Conservation (phyloP, 306 rosid genomes). For the Astragalus glycyphyllos region DNA sequence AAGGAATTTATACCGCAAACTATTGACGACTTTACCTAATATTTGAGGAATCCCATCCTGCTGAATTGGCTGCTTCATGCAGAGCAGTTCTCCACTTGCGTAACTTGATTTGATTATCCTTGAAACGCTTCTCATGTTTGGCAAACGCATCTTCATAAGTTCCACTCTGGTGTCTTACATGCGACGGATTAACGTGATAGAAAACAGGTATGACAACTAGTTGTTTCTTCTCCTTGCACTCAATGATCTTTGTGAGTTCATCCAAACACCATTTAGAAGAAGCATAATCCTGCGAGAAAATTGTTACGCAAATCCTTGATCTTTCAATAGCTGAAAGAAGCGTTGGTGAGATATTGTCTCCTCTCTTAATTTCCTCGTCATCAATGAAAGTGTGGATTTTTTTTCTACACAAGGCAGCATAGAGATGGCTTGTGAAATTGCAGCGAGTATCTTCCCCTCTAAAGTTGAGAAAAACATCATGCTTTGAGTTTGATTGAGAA, state of each 20-base stretch:
- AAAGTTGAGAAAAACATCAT: slow-evolving; percentile 25
- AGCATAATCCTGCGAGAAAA: too few relatives aligned
- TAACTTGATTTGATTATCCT: background rate
- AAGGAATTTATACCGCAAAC: too few relatives aligned
- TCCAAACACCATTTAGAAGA: too few relatives aligned
- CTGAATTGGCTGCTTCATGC: slow-evolving; percentile 6
- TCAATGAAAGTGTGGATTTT: slow-evolving; percentile 3
- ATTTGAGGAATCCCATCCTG: slow-evolving; percentile 9
- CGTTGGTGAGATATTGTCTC: background rate
- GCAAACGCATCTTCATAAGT: slow-evolving; percentile 10
- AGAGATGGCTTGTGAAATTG: slow-evolving; percentile 19
- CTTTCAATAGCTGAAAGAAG: background rate
- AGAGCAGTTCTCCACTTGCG: slow-evolving; percentile 2
- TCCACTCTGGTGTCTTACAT: slow-evolving; percentile 27
- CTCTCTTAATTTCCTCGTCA: slow-evolving; percentile 12
- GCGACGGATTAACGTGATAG: background rate
- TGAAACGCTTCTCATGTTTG: background rate
- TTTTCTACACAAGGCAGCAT: slow-evolving; percentile 5
- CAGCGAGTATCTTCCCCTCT: slow-evolving; percentile 22
- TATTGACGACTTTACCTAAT: background rate
- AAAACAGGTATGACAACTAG: slow-evolving; percentile 14
- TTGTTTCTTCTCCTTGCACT: background rate
- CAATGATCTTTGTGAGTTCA: background rate
- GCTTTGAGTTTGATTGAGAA: slow-evolving; percentile 8
- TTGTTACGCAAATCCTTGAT: background rate